Evolutionary conservation across 2,329 filamentous ascomycete genomes (phyloP), one percentile per base, ranked within the genome.

Genomic region (Ceratocystis harringtonii): DNA sequence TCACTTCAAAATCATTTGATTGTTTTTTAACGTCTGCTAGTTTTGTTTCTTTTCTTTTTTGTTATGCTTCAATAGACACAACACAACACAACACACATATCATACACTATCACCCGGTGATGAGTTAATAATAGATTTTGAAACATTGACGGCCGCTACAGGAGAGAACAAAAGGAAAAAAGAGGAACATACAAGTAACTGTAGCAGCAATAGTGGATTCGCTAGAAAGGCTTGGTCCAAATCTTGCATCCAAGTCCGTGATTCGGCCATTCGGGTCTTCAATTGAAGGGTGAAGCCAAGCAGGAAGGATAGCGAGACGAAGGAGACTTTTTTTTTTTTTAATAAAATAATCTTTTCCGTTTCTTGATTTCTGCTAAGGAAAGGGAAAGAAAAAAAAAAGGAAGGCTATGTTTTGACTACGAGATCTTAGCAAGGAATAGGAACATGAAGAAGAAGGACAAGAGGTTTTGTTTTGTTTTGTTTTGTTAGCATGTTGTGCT

Each of bases 51-150:
- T 60, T 22, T 15, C 3, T 50, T 28, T 45, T 60, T 10, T 45
- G 64, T 32, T 36, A 25, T 57, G 8, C 62, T 36, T n/a, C 44
- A 48, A 62, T 62, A 52, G 44, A 50, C 28, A 41, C 28, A 50
- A 30, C 17, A 8, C 44, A 28, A 50, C 43, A 48, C 30, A 22
- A 19, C 36, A 41, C 36, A 41, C 10, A 12, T 41, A 41, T 41
- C 10, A 41, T 41, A 41, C 36, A 41, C 36, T 12, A 12, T 41
- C 12, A 41, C 36, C 36, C 36, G 36, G 36, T 41, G 36, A 32
- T 52, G n/a, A 48, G 19, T 48, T 55, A 58, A 61, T 41, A 41
- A 50, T 55, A 52, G 28, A 58, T 52, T 45, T 61, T 61, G 36
- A 50, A 41, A 58, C 52, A 36, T 58, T 58, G 52, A 58, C 52